Conservation (phyloP, 2,329 filamentous ascomycete species). For the Fusarium irregulare region DNA sequence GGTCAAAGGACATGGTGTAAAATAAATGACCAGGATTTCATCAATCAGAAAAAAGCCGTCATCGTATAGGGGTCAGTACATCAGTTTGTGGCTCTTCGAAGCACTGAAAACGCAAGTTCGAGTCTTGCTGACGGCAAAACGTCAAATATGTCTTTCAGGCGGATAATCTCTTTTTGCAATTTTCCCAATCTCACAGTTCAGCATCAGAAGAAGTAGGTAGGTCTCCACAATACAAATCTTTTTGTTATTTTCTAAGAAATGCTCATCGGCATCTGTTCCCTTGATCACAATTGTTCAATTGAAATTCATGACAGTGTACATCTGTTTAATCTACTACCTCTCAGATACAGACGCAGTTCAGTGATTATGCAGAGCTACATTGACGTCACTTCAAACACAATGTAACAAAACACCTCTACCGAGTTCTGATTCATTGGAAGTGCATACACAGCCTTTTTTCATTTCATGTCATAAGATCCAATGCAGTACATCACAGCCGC, state of each 20-base stretch:
- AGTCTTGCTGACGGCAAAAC: conserved; percentile 29
- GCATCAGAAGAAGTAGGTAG: too few species aligned
- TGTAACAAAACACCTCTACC: background rate
- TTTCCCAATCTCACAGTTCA: too few species aligned
- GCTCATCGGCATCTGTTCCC: too few species aligned
- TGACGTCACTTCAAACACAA: background rate
- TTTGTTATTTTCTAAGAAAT: too few species aligned
- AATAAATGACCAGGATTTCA: background rate
- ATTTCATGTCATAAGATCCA: background rate
- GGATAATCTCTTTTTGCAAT: background rate
- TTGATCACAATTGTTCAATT: too few species aligned
- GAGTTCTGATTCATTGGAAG: background rate
- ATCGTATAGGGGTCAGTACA: conserved; percentile 33
- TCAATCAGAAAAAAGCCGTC: conserved; percentile 10
- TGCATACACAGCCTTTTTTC: background rate
- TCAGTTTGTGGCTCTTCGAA: conserved; percentile 27
- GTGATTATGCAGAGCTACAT: background rate
- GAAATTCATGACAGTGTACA: too few species aligned
- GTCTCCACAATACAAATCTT: too few species aligned
- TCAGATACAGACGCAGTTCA: background rate
- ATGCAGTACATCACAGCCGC: background rate
- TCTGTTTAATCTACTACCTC: background rate
- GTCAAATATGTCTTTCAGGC: background rate
- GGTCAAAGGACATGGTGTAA: background rate
- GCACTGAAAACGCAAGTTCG: conserved; percentile 32